Evolutionary conservation across 345 rosid genomes (phyloP), one percentile per base, ranked within the genome.

Genomic region (Brassica incana): DNA sequence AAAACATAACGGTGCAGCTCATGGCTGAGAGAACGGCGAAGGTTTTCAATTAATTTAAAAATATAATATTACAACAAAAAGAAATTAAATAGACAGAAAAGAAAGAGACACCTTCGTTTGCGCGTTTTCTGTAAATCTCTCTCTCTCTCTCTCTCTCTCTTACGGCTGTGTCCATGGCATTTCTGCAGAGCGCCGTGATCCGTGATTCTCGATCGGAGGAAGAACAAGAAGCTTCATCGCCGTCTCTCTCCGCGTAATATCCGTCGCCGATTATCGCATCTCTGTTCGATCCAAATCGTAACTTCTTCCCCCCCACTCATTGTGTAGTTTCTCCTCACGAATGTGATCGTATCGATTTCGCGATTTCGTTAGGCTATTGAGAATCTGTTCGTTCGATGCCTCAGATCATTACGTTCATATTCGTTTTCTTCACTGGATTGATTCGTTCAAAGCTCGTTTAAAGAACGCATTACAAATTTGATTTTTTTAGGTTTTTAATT

Each of bases 111-210:
- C 85, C 88, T 85, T 82, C 78, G 69, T 71, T 85, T 86, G 82
- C 87, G 86, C 84, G 78, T 72, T 74, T 76, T 76, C 71, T 62
- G 36, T 56, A 36, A 15, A 9, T 14, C 60, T 76, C 70, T 58
- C 30, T 59, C 7, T 45, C 15, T 48, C 50, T 12, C 30, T 59
- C 7, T 45, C 15, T 48, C 50, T 12, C 43, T 8, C 9, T 38
- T 68, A n/a, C 62, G 67, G 75, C 40, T 71, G 65, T 64, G 83
- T 66, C 76, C 54, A 83, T 83, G 89, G 90, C 78, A 81, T 81
- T 82, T 85, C 79, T 76, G 67, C 83, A 74, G 74, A 76, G 25
- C 83, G 77, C 84, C 82, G 90, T 90, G 88, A 90, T 88, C 90
- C 80, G 87, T 82, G 77, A 77, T 78, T 84, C 73, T 84, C 84